Evolutionary conservation across 495 filamentous ascomycete species (phyloP).

Genomic region (Trichoderma gamsii): DNA sequence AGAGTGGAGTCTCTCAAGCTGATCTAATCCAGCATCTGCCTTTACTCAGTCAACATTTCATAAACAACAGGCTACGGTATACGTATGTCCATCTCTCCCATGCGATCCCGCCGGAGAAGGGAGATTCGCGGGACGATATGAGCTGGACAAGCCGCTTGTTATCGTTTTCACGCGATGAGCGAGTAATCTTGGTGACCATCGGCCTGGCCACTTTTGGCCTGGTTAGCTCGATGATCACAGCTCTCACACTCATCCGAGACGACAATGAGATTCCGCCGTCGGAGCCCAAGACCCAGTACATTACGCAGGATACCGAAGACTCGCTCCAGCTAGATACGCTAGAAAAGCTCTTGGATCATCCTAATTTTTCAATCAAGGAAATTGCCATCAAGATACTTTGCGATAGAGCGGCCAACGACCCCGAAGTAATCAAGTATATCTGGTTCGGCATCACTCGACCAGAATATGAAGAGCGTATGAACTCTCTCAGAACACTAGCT

Average conservation of each 20-base stretch:
- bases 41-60: background rate
- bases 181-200: constrained; percentile 36
- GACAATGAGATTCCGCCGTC: constrained; percentile 40
- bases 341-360: constrained; percentile 45
- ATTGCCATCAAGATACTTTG: constrained; percentile 46
- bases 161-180: constrained; percentile 36
- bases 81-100: background rate
- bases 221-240: constrained; percentile 31
- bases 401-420: constrained; percentile 46
- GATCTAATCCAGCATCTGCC: background rate
- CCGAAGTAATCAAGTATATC: constrained; percentile 33
- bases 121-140: constrained; percentile 22
- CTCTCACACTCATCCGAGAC: constrained; percentile 42
- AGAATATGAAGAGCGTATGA: constrained; percentile 46
- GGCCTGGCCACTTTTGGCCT: constrained; percentile 34
- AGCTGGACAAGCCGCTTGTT: constrained; percentile 20
- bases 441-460: constrained; percentile 45
- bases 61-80: background rate
- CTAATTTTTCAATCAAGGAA: constrained; percentile 49
- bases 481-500: constrained; percentile 41
- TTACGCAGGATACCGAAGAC: constrained; percentile 56
- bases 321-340: constrained; percentile 43
- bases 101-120: background rate
- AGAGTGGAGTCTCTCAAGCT: background rate
- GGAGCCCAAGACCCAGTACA: constrained; percentile 51